Base-by-base conservation (phyloP, 805 yeast species). In the Starmerella floricola region DNA sequence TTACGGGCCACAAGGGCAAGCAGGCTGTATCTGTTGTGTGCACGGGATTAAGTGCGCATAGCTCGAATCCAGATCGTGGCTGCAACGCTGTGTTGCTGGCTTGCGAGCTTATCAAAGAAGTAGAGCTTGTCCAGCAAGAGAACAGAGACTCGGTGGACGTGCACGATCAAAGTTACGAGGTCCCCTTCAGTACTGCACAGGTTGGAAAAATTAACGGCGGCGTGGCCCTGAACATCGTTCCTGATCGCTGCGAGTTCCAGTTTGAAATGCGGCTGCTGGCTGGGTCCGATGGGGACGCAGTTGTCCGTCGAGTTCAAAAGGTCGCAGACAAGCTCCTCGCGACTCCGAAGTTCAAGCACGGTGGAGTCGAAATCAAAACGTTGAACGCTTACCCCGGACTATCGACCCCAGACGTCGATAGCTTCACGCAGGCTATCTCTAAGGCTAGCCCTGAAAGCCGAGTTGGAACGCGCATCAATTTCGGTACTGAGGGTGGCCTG, bases 401-500 rank as follows among this genome's bases (percentile, higher is more conserved):
- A 19, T 13, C 19, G 5, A 45, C 51, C 1, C 19, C 38, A 12
- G 45, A 32, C 15, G 26, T 23, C 11, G 21, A 26, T 4, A 19
- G 31, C 5, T 45, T 48, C 26, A 33, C 39, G 13, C 17, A 34
- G 23, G 11, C 17, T 33, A n/a, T 3, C 28, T 3, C 31, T 42
- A 13, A 4, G 34, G n/a, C 15, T 16, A 8, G 18, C 23, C 18
- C 20, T 13, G 6, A 19, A 15, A 11, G 30, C 30, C 17, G 17
- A 8, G 10, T 10, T 15, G 37, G 31, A 30, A 40, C 35, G 12
- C 41, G 51, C 20, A 42, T 48, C 24, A 44, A 31, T 24, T 48
- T 38, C 34, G 51, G 51, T 8, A 48, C 51, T 6, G 51, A 48
- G 31, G 51, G 51, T 24, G 51, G 51, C 11, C 40, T 48, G 8